phyloP scores from a whole-genome alignment of 495 filamentous ascomycete genomes.

The Penicillium coprophilum region DNA sequence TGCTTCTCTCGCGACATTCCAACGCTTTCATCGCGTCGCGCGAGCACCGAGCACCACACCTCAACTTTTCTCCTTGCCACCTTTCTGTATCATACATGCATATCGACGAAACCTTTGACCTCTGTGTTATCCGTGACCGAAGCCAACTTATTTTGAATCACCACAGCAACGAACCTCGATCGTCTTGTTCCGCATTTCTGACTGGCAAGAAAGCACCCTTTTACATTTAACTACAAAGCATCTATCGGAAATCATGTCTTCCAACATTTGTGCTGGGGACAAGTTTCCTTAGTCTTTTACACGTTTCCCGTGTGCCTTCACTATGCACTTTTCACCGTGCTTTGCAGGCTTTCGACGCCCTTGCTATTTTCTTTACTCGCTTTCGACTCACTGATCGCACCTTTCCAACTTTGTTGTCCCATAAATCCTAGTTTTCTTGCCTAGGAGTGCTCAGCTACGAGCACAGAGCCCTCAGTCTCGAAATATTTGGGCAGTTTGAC shows the following conservation, averaged over 20 bases:
- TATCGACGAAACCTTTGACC: constrained; percentile 3
- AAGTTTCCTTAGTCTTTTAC: constrained; percentile 34
- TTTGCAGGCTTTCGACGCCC: constrained; percentile 41
- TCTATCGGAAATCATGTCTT: constrained; percentile 30
- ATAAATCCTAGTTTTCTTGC: background rate
- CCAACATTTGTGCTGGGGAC: constrained; percentile 22
- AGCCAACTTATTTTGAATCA: background rate
- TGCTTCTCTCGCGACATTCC: constrained; percentile 17
- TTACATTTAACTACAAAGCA: constrained; percentile 3
- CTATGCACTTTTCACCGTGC: constrained; percentile 35
- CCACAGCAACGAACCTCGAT: background rate
- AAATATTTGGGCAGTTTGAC: background rate
- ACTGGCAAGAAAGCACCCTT: constrained; percentile 9
- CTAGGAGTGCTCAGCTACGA: background rate
- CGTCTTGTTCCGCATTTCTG: background rate
- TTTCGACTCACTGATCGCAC: constrained; percentile 11
- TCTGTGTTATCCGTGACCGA: constrained; percentile 1
- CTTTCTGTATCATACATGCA: constrained; percentile 4
- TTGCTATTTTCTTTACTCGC: constrained; percentile 12
- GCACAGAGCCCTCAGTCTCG: background rate
- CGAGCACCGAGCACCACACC: constrained; percentile 12
- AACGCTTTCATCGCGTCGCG: constrained; percentile 26
- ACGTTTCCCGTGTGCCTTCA: constrained; percentile 30
- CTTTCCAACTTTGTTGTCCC: background rate
- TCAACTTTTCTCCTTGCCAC: constrained; percentile 8